A percentile compares a stretch with the other conserved stretches of the same genome.
Conservation (phyloP, 169 alveolate genomes). For the Theileria luwenshuni region DNA sequence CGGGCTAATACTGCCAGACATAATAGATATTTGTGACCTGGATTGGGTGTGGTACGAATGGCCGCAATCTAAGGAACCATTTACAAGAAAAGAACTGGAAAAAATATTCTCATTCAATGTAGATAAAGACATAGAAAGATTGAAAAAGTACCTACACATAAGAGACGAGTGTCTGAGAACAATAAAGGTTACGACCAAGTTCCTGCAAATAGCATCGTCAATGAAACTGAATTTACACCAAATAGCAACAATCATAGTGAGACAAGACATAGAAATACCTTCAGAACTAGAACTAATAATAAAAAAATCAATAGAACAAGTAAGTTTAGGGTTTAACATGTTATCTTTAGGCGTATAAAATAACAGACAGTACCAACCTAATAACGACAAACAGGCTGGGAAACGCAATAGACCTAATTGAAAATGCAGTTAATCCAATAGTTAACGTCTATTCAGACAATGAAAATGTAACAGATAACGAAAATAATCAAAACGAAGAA, state of each 20-base stretch:
- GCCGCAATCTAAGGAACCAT: conserved; percentile 92
- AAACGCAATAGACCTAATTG: conserved; percentile 34
- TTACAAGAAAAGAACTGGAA: conserved; percentile 79
- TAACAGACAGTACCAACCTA: conserved; percentile 69
- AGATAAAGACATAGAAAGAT: conserved; percentile 88
- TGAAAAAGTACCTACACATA: conserved; percentile 79
- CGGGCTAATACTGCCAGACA: conserved; percentile 96
- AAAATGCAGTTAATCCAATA: conserved; percentile 22
- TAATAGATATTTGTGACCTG: conserved; percentile 92
- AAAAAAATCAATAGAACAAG: conserved; percentile 70
- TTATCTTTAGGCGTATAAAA: conserved; percentile 50
- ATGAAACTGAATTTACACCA: conserved; percentile 85
- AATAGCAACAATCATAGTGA: conserved; percentile 83
- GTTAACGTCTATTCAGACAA: conserved; percentile 5
- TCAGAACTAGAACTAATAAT: conserved; percentile 83
- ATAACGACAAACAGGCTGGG: conserved; percentile 69
- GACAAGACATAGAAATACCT: conserved; percentile 85
- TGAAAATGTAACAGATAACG: background rate
- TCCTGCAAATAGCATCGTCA: conserved; percentile 84
- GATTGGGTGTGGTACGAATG: conserved; percentile 98
- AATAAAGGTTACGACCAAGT: conserved; percentile 85
- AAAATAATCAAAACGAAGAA: background rate
- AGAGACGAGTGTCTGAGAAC: conserved; percentile 89
- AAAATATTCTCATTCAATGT: conserved; percentile 83
- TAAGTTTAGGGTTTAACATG: background rate